Conservation (phyloP, 768 basidiomycete genomes). For the Leucocoprinus birnbaumii region DNA sequence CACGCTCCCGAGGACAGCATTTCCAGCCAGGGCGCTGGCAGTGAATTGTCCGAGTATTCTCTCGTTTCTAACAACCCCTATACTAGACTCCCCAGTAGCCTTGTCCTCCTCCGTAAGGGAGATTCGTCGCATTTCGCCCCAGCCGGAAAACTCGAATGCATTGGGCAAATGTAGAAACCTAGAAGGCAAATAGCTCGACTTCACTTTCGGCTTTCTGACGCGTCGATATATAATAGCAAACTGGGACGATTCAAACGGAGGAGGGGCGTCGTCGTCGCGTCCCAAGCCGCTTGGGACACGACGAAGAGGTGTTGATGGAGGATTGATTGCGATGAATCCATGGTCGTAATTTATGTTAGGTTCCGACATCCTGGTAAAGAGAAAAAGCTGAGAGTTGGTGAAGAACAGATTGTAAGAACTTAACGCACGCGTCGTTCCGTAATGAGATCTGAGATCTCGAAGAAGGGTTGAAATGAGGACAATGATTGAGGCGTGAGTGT, state of each 20-base stretch:
- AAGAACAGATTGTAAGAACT: not conserved
- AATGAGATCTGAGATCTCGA: no score
- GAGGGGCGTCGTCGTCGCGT: conserved; percentile 24
- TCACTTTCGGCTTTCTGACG: conserved; percentile 45
- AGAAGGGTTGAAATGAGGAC: no score
- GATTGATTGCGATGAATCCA: not conserved
- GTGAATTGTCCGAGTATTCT: conserved; percentile 58
- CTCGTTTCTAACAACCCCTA: conserved; percentile 25
- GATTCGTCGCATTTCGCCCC: conserved; percentile 53
- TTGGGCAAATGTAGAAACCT: conserved; percentile 60
- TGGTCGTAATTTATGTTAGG: not conserved
- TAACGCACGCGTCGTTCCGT: no score
- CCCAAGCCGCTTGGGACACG: no score
- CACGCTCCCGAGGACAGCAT: conserved; percentile 64
- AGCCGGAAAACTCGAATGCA: conserved; percentile 72
- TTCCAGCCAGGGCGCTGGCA: conserved; percentile 65
- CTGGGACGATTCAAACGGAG: conserved; percentile 44
- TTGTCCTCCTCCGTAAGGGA: conserved; percentile 43
- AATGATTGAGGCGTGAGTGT: no score
- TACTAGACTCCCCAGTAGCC: conserved; percentile 26
- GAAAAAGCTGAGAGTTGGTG: not conserved
- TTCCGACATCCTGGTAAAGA: not conserved
- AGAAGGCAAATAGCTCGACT: conserved; percentile 43
- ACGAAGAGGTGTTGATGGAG: not conserved
- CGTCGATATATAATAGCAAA: conserved; percentile 58